Base-by-base conservation (phyloP, 805 yeast genomes). In the Pichia scutulata region DNA sequence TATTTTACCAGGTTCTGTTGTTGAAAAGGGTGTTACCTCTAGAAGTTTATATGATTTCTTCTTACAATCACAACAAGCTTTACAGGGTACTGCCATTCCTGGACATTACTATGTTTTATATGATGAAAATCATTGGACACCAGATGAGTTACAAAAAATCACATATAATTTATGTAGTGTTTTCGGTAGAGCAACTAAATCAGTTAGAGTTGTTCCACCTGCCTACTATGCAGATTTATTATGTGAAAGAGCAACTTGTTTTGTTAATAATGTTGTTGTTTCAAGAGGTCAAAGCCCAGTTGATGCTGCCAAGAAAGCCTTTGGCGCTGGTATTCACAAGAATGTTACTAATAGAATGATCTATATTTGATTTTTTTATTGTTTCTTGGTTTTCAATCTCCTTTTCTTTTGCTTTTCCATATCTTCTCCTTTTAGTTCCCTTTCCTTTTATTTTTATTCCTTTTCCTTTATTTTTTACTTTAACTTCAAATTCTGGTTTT, bases 81-180 rank as follows among this genome's bases (percentile, higher is more conserved):
- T 65, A 25, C 68, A 65, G 48, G 69, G 69, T 46, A 66, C 69
- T 18, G 67, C 67, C 16, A 58, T 64, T 39, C 69, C 69, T 7
- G 67, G 65, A 26, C 69, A 65, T 45, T 65, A 65, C 46, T 63
- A 61, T 37, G 69, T 65, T 33, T 49, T 65, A 23, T 58, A 59
- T 43, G 69, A 65, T 51, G 69, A 65, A 46, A 57, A 52, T 39
- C 47, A 53, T 26, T 60, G 57, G 58, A 52, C 58, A 16, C 60
- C 66, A 14, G 66, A 63, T 54, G 56, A 51, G 18, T 52, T 63
- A 25, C 68, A 64, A 47, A 52, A 54, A 8, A 41, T 64, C 10
- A 61, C 67, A 13, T 57, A 65, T 45, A 62, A 66, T 50, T 40
- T 65, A 30, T 65, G 69, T 53, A 60, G 54, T 49, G 44, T 60